phyloP scores from a whole-genome alignment of 306 rosid species.

The Abrus precatorius region DNA sequence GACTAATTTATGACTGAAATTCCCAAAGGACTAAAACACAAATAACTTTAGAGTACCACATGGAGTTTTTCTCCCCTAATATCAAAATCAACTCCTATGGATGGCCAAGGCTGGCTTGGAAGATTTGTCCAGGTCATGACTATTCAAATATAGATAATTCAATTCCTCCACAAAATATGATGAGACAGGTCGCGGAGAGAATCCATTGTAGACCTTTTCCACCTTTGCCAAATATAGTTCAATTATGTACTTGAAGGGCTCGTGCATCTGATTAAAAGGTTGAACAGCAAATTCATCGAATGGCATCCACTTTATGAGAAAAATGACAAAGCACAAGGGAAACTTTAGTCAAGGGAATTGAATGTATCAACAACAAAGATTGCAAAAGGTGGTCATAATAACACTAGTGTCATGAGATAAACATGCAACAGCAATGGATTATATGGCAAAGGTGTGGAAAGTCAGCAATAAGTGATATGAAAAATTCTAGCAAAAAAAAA shows the following conservation, averaged over 20 bases:
- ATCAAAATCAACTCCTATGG: slow-evolving; percentile 27
- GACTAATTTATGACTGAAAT: too few species aligned
- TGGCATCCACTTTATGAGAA: slow-evolving; percentile 57
- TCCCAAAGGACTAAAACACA: background rate
- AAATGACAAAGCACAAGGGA: slow-evolving; percentile 41
- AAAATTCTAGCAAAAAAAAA: background rate
- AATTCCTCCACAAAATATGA: slow-evolving; percentile 50
- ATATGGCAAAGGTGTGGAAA: background rate
- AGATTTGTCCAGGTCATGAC: slow-evolving; percentile 45
- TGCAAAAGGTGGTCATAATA: slow-evolving; percentile 2
- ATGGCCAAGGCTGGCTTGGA: background rate
- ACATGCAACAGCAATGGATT: background rate
- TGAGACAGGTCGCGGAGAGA: slow-evolving; percentile 42
- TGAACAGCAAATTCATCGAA: slow-evolving; percentile 54
- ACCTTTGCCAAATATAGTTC: slow-evolving; percentile 50
- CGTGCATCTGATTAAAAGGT: slow-evolving; percentile 58
- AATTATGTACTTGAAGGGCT: slow-evolving; percentile 51
- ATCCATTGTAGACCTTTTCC: slow-evolving; percentile 50
- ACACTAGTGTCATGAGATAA: background rate
- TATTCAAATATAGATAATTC: slow-evolving; percentile 49
- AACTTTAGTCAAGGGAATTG: background rate
- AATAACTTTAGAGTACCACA: background rate
- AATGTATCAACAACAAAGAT: background rate
- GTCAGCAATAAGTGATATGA: background rate
- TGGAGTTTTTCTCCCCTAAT: background rate